phyloP scores from a whole-genome alignment of 2,329 filamentous ascomycete genomes.

The Dichotomopilus funicola region DNA sequence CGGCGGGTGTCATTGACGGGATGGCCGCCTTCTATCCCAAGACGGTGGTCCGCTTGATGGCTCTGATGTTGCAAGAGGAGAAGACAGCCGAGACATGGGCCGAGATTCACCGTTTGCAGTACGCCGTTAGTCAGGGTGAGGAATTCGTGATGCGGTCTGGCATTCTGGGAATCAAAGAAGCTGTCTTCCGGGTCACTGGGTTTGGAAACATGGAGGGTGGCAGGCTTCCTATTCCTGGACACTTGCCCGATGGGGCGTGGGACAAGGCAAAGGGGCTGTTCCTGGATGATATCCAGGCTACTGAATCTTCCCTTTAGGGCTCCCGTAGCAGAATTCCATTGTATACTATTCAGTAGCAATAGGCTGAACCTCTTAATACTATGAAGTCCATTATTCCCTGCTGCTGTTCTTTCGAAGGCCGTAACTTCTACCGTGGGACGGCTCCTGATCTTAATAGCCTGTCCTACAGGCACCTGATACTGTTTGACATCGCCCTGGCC shows the following conservation, averaged over 20 bases:
- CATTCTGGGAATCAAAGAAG: conserved; percentile 60
- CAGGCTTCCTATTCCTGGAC: conserved; percentile 51
- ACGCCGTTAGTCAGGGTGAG: conserved; percentile 53
- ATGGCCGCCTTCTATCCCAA: conserved; percentile 59
- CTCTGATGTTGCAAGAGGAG: conserved; percentile 32
- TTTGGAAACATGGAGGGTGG: conserved; percentile 54
- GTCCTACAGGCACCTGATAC: no score
- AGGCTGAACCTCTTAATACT: no score
- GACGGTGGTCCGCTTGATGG: conserved; percentile 52
- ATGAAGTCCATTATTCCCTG: no score
- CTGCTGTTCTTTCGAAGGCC: no score
- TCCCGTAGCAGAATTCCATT: no score
- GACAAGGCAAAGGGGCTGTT: conserved; percentile 35
- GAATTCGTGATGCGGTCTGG: conserved; percentile 56
- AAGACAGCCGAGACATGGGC: conserved; percentile 31
- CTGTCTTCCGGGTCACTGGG: conserved; percentile 48
- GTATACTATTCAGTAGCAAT: no score
- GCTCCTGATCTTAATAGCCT: no score
- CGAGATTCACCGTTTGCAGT: conserved; percentile 54
- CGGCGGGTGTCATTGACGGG: conserved; percentile 60
- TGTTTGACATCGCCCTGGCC: no score
- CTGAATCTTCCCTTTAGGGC: conserved; percentile 17
- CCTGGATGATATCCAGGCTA: conserved; percentile 29
- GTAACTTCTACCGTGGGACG: no score
- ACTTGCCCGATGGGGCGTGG: conserved; percentile 51